These are phyloP conservation scores for Penicillium chermesinum DNA, from an alignment of 495 filamentous ascomycete species.

Conservation along the genomic window DNA sequence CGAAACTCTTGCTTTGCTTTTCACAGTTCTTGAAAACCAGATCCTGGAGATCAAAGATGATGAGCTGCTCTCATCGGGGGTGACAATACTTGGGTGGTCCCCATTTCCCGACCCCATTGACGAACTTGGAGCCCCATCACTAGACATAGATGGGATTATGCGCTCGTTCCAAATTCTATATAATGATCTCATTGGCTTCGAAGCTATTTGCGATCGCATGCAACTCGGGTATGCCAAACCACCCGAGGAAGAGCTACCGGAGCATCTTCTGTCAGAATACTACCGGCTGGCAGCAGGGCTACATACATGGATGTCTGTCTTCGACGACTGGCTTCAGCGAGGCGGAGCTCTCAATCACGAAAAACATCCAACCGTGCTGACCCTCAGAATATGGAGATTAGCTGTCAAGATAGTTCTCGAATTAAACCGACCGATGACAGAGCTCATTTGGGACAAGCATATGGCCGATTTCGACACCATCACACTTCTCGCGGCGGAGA, in stretches of 20 bases:
- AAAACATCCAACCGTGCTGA: not conserved
- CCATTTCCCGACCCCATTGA: not conserved
- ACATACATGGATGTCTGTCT: not conserved
- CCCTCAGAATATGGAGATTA: not conserved
- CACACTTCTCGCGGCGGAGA: slow-evolving; percentile 7
- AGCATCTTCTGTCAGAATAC: not conserved
- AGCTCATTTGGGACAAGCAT: slow-evolving; percentile 11
- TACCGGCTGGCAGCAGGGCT: not conserved
- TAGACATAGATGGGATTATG: not conserved
- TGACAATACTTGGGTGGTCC: not conserved
- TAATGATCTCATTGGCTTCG: slow-evolving; percentile 7
- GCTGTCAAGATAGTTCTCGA: slow-evolving; percentile 6
- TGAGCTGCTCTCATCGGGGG: not conserved
- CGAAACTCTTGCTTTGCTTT: slow-evolving; percentile 6
- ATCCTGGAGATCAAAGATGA: slow-evolving; percentile 14
- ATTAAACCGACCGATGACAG: slow-evolving; percentile 8
- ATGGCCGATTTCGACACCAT: slow-evolving; percentile 2
- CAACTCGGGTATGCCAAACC: not conserved
- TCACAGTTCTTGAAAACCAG: slow-evolving; percentile 15
- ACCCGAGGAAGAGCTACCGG: not conserved
- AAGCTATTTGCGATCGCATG: not conserved
- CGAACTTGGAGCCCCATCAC: not conserved
- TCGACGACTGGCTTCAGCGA: not conserved
- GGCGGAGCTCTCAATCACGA: not conserved
- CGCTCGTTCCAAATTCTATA: slow-evolving; percentile 8